Base-by-base conservation (phyloP, 208 protist genomes). In the Trypanosoma avium region DNA sequence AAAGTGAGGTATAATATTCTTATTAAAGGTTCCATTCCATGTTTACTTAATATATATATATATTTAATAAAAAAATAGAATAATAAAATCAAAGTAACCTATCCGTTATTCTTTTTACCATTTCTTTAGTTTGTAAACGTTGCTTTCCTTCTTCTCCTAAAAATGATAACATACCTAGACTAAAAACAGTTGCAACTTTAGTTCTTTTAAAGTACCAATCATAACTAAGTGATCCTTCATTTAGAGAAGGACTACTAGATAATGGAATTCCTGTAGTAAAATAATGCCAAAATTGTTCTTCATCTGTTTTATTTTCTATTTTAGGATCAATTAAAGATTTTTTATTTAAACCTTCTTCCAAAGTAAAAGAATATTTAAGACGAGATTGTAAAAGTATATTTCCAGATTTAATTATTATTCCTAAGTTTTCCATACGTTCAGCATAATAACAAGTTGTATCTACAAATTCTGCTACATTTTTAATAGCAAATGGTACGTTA, bases 371-470 rank as follows among this genome's bases (percentile, higher is more conserved):
- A 50, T 17, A 12, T 4, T 2, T 36, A 29, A 65, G 8, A 54
- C 57, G 57, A 38, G 66, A 63, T 32, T 72, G 57, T 22, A 65
- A 32, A 30, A 72, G 38, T 29, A 72, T 17, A 45, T 72, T 72
- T 7, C 66, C 66, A 26, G 66, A 63, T 38, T 35, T 48, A 58
- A 72, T 60, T 19, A 72, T 38, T 32, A 33, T 56, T 21, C 45
- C 46, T 10, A 94, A 61, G 4, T 67, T 73, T 42, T 72, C 66
- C 27, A 88, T 70, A 10, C 88, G 82, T 67, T 94, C 88, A 60
- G 84, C 84, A 53, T 90, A 84, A 60, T 84, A 88, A 13, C 70
- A 81, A 6, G 75, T 80, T 2, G 75, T 90, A 42, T 94, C 88
- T 0, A 85, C 67, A 81, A 92, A 92, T 57, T 94, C 84, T 0